Percentiles rank a stretch among this genome's conserved stretches.
Evolutionary conservation across 2,329 filamentous ascomycete species (phyloP).

Genomic region (Xylariomycetidae sp.): DNA sequence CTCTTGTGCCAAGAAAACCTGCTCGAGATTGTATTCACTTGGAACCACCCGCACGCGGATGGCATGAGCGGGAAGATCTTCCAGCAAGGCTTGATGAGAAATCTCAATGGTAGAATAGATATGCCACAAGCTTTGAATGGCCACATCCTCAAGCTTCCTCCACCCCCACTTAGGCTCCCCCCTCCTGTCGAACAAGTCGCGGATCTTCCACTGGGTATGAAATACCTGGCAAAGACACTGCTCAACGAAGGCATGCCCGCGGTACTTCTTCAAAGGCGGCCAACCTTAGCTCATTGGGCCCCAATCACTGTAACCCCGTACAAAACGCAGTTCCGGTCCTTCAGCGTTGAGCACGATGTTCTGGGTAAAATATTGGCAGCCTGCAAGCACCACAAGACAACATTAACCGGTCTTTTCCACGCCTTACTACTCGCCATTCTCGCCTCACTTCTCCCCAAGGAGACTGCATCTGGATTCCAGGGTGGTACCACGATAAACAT

Average conservation of each 20-base stretch:
- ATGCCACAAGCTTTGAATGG: background rate
- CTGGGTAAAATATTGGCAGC: background rate
- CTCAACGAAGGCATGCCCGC: background rate
- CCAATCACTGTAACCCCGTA: constrained; percentile 9
- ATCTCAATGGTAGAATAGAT: no score
- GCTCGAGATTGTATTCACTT: constrained; percentile 13
- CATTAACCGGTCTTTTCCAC: constrained; percentile 16
- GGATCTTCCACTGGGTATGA: background rate
- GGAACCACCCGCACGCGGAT: constrained; percentile 2
- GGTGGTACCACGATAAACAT: constrained; percentile 11
- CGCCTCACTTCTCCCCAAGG: constrained; percentile 4
- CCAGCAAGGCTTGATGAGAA: background rate
- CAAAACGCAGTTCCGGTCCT: constrained; percentile 10
- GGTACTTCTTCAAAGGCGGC: no score
- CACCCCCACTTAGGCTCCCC: background rate
- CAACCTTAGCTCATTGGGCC: constrained; percentile 10
- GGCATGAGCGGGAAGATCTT: constrained; percentile 1
- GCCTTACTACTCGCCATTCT: constrained; percentile 9
- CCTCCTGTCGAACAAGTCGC: background rate
- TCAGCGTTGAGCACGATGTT: constrained; percentile 5
- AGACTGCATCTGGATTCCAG: constrained; percentile 10
- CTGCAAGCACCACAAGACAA: constrained; percentile 14
- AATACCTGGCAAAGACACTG: background rate
- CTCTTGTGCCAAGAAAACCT: constrained; percentile 5
- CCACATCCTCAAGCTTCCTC: background rate